phyloP scores from a whole-genome alignment of 305 asterid species.

The Rubia tinctorum region DNA sequence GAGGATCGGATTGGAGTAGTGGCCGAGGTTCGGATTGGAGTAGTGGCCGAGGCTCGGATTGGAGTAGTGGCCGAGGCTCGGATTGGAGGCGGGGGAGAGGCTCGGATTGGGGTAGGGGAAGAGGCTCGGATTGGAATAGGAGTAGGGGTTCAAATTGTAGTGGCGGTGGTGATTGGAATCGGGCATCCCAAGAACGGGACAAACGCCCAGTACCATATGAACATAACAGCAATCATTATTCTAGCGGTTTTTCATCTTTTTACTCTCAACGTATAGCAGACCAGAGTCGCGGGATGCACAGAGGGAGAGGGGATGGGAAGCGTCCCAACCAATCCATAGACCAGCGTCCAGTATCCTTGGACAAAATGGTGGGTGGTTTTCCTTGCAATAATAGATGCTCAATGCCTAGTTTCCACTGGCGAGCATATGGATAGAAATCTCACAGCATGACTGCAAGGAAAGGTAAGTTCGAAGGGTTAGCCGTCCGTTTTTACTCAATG shows the following conservation, averaged over 20 bases:
- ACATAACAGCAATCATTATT: not conserved
- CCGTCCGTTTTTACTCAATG: too few relatives aligned
- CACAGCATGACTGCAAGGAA: not conserved
- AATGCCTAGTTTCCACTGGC: not conserved
- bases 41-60: not conserved
- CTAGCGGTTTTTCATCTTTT: not conserved
- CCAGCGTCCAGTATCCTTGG: conserved; percentile 2
- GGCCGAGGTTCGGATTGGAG: not conserved
- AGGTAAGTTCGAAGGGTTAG: not conserved
- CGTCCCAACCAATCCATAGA: not conserved
- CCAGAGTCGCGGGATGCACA: not conserved
- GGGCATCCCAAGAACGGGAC: conserved; percentile 7
- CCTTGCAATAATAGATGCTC: not conserved
- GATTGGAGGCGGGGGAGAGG: not conserved
- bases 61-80: not conserved
- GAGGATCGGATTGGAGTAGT: not conserved
- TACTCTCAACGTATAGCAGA: not conserved
- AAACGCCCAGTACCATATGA: conserved; percentile 4
- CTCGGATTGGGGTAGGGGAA: not conserved
- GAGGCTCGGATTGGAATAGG: not conserved
- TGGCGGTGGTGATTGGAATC: not conserved
- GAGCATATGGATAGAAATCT: conserved; percentile 9
- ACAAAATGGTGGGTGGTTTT: not conserved
- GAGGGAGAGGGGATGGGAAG: not conserved
- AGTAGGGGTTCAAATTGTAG: not conserved